These are phyloP conservation scores for Fagopyrum homotropicum DNA, from an alignment of 148 eudicot genomes.

Conservation along the genomic window DNA sequence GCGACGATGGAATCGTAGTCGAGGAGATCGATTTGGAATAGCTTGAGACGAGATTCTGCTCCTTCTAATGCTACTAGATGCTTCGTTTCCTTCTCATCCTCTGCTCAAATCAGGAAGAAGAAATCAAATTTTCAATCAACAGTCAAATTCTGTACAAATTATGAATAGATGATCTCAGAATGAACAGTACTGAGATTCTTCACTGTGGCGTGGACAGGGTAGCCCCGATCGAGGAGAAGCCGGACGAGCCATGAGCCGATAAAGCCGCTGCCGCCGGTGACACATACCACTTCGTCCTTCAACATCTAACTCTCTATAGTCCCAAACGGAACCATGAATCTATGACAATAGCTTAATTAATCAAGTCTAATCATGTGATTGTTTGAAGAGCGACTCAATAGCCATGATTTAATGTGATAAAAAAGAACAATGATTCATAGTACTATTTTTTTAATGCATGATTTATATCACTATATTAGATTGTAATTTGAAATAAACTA, in stretches of 20 bases:
- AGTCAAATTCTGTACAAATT: not conserved
- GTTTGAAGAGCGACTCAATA: too few relatives aligned
- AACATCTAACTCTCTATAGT: too few relatives aligned
- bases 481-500: too few relatives aligned
- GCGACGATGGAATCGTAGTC: conserved; percentile 53
- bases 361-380: too few relatives aligned
- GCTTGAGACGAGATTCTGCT: conserved; percentile 40
- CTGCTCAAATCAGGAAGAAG: conserved; percentile 16
- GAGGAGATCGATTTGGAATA: conserved; percentile 73
- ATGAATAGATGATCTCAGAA: not conserved
- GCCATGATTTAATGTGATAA: too few relatives aligned
- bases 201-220: conserved; percentile 85
- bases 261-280: conserved; percentile 91
- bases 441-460: too few relatives aligned
- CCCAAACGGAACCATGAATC: too few relatives aligned
- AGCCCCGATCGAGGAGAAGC: conserved; percentile 74
- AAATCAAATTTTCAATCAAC: not conserved
- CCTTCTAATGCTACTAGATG: conserved; percentile 60
- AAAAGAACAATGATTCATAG: too few relatives aligned
- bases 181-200: conserved; percentile 42
- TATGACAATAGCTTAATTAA: too few relatives aligned
- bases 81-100: conserved; percentile 66
- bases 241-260: conserved; percentile 80
- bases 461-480: too few relatives aligned
- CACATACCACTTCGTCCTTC: conserved; percentile 49